A percentile compares a stretch with the other conserved stretches of the same genome.
Evolutionary conservation across 163 green algal species (phyloP).

Genomic region (Picocystis sp.): DNA sequence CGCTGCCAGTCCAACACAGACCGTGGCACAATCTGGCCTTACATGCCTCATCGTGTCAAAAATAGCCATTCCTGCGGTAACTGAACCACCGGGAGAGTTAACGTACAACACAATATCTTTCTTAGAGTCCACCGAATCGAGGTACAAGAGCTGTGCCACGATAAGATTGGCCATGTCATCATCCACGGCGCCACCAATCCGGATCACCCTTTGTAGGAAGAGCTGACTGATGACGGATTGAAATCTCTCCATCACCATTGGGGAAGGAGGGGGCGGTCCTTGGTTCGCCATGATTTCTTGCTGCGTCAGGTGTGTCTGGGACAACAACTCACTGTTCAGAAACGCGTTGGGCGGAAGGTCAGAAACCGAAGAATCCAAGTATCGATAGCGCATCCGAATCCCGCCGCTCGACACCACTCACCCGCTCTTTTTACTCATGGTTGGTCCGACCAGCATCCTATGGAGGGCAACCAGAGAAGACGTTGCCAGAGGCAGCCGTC

Average conservation of each 20-base stretch:
- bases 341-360: too few species aligned
- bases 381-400: too few species aligned
- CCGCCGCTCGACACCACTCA: too few species aligned
- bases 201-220: conserved; percentile 36
- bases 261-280: conserved; percentile 67
- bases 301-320: too few species aligned
- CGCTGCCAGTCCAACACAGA: conserved; percentile 90
- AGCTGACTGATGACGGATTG: conserved; percentile 91
- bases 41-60: conserved; percentile 99
- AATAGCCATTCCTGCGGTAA: conserved; percentile 81
- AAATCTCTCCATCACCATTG: conserved; percentile 88
- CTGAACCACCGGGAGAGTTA: conserved; percentile 57
- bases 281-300: conserved; percentile 17
- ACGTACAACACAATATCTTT: conserved; percentile 96
- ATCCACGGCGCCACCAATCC: conserved; percentile 77
- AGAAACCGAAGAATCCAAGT: too few species aligned
- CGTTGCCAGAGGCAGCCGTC: too few species aligned
- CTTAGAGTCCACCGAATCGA: conserved; percentile 60
- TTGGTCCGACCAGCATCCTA: too few species aligned
- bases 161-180: conserved; percentile 98
- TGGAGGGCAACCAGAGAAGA: too few species aligned
- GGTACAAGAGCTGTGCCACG: conserved; percentile 94
- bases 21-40: conserved; percentile 79
- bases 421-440: too few species aligned
- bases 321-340: too few species aligned